Evolutionary conservation across 2,329 filamentous ascomycete genomes (phyloP).

Genomic region (Fusarium pseudocircinatum): DNA sequence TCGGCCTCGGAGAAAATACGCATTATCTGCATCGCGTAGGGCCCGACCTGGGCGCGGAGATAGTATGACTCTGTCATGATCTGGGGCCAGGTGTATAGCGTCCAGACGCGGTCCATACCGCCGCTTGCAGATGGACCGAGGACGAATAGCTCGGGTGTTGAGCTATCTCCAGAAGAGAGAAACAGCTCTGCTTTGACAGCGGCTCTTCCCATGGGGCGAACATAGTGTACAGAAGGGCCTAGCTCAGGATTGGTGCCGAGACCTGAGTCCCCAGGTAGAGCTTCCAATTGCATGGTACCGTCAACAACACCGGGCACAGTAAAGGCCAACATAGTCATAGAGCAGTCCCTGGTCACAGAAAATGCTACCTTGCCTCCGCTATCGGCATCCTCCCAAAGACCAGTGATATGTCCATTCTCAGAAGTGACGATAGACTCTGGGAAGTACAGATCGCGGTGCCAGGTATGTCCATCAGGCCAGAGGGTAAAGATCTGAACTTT

Average conservation of each 20-base stretch:
- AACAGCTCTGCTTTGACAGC: rapidly evolving
- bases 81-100: rapidly evolving
- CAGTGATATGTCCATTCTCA: rapidly evolving
- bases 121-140: not conserved
- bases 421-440: not conserved
- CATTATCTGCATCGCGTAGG: not conserved
- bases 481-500: not conserved
- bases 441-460: not conserved
- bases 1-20: not conserved
- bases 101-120: not conserved
- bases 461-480: not conserved
- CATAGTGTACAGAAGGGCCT: not conserved
- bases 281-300: rapidly evolving
- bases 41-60: not conserved
- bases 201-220: not conserved
- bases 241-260: not conserved
- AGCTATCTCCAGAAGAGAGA: not conserved
- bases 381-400: rapidly evolving
- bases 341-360: not conserved
- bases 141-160: not conserved
- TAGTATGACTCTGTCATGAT: not conserved
- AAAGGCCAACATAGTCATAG: rapidly evolving
- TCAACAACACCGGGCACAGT: not conserved
- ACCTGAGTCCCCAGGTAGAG: not conserved
- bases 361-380: rapidly evolving